phyloP scores from a whole-genome alignment of 345 rosid genomes.

The Aquilaria malaccensis region DNA sequence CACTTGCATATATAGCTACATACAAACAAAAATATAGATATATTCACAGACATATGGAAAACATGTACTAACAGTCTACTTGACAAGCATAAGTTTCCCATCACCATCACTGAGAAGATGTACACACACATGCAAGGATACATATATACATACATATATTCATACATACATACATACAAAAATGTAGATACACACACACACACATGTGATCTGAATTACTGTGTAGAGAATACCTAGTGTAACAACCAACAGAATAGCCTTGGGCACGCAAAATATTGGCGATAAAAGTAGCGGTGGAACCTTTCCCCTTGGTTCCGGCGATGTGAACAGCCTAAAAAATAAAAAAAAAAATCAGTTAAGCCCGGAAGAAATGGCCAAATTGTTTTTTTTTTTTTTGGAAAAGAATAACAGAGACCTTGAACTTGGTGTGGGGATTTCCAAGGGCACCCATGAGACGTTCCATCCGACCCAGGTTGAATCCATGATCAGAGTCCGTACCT shows the following conservation, averaged over 20 bases:
- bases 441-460: constrained; percentile 65
- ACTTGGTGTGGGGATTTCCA: constrained; percentile 62
- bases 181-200: too few relatives aligned
- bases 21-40: not conserved
- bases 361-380: not conserved
- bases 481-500: constrained; percentile 79
- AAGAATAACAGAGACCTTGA: constrained; percentile 45
- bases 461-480: constrained; percentile 84
- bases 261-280: constrained; percentile 65
- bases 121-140: too few relatives aligned
- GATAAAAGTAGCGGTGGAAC: constrained; percentile 81
- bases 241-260: constrained; percentile 79
- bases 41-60: not conserved
- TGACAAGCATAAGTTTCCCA: too few relatives aligned
- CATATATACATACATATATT: too few relatives aligned
- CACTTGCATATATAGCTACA: not conserved
- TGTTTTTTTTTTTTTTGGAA: too few relatives aligned
- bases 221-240: constrained; percentile 48
- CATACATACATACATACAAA: too few relatives aligned
- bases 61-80: not conserved
- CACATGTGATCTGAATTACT: too few relatives aligned
- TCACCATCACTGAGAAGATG: too few relatives aligned
- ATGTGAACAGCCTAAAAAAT: constrained; percentile 55
- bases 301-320: constrained; percentile 96
- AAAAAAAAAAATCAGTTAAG: not conserved